Conservation (phyloP, 163 green algal species). For the Volvox carteri region DNA sequence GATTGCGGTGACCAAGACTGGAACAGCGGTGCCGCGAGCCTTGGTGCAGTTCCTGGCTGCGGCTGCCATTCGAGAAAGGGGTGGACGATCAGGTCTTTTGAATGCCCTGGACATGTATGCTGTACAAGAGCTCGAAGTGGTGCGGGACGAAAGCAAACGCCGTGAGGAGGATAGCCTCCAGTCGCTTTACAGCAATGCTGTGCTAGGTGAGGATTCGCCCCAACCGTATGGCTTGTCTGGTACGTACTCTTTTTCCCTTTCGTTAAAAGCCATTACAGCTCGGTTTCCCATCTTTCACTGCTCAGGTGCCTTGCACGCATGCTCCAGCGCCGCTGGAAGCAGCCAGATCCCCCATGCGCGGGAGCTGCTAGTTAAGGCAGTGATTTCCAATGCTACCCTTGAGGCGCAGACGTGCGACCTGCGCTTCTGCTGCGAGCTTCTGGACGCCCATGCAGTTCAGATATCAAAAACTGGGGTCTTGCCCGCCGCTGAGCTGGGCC, state of each 20-base stretch:
- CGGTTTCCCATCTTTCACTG: not conserved
- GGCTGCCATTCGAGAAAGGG: not conserved
- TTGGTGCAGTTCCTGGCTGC: slow-evolving; percentile 5
- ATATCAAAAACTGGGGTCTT: not conserved
- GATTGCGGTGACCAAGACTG: not conserved
- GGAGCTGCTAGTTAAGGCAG: slow-evolving; percentile 3
- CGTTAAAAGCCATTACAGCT: not conserved
- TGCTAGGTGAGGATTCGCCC: slow-evolving; percentile 16
- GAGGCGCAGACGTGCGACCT: not conserved
- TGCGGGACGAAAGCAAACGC: slow-evolving; percentile 32
- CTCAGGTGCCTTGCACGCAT: not conserved
- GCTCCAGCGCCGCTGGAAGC: not conserved
- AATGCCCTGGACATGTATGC: slow-evolving; percentile 43
- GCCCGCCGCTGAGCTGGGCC: not conserved
- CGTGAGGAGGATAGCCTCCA: not conserved
- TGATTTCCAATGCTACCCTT: not conserved
- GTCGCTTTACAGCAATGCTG: not conserved
- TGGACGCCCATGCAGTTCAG: not conserved
- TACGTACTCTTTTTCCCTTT: not conserved
- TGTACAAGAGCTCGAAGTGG: slow-evolving; percentile 20
- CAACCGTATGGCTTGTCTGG: not conserved
- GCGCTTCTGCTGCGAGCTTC: not conserved
- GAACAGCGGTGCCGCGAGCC: not conserved
- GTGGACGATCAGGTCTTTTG: not conserved
- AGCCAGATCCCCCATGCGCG: not conserved